A percentile compares a stretch with the other conserved stretches of the same genome.
Evolutionary conservation across 2,329 filamentous ascomycete species (phyloP).

Genomic region (Coniosporium tulheliwenetii): DNA sequence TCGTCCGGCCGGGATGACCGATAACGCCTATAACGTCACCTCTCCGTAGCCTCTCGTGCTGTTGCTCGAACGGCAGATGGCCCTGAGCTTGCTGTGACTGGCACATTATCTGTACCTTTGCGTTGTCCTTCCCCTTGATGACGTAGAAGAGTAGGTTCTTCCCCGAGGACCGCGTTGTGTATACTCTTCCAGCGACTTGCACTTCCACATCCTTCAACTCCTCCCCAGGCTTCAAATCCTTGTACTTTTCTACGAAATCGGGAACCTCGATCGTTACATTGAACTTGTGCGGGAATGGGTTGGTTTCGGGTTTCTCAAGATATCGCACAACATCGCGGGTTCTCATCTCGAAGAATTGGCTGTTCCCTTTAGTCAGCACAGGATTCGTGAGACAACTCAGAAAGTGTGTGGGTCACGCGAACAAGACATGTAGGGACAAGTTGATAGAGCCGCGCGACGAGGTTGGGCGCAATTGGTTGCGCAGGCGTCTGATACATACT

Average conservation of each 20-base stretch:
- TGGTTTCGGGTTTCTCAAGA: too few species aligned
- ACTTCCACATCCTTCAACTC: slow-evolving; percentile 59
- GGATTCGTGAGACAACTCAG: too few species aligned
- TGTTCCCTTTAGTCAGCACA: not conserved
- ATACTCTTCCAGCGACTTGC: slow-evolving; percentile 71
- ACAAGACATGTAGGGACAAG: too few species aligned
- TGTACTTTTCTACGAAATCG: slow-evolving; percentile 65
- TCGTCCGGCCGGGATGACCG: slow-evolving; percentile 71
- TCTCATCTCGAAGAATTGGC: slow-evolving; percentile 90
- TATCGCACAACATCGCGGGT: slow-evolving; percentile 46
- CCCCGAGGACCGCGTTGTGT: slow-evolving; percentile 69
- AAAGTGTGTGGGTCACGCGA: too few species aligned
- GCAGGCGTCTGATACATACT: slow-evolving; percentile 13
- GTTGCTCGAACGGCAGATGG: slow-evolving; percentile 59
- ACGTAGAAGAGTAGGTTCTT: slow-evolving; percentile 88
- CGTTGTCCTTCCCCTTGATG: slow-evolving; percentile 51
- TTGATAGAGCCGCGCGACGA: too few species aligned
- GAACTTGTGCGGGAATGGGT: slow-evolving; percentile 63
- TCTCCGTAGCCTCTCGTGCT: slow-evolving; percentile 77
- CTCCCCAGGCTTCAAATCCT: slow-evolving; percentile 77
- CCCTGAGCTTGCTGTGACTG: slow-evolving; percentile 65
- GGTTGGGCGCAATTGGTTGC: too few species aligned
- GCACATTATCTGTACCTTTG: slow-evolving; percentile 81
- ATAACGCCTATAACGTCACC: slow-evolving; percentile 87
- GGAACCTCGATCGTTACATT: slow-evolving; percentile 67